Evolutionary conservation across 805 yeast genomes (phyloP).

Genomic region (Blastobotrys robertii): DNA sequence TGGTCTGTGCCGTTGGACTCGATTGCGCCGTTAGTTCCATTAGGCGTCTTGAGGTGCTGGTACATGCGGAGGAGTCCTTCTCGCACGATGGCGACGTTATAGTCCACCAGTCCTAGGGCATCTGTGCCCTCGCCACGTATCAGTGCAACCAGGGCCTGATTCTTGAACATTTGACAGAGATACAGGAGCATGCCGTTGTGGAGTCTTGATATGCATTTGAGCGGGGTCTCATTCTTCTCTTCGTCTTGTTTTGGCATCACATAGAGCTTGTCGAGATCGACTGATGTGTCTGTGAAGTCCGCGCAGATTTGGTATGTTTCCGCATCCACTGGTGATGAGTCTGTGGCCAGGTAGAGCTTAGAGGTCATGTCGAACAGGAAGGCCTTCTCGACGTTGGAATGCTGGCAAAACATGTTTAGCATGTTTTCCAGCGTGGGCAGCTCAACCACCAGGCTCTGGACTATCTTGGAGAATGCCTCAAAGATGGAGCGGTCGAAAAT

Average conservation of each 20-base stretch:
- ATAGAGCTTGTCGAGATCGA: constrained; percentile 56
- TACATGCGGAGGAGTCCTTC: constrained; percentile 47
- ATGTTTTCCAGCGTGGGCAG: constrained; percentile 79
- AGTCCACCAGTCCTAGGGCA: constrained; percentile 65
- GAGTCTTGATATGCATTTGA: constrained; percentile 62
- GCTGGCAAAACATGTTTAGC: constrained; percentile 80
- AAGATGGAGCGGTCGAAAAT: constrained; percentile 93
- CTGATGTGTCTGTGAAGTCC: constrained; percentile 89
- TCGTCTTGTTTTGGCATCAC: constrained; percentile 7
- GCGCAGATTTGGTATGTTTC: constrained; percentile 96
- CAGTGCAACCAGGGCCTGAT: constrained; percentile 82
- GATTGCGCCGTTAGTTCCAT: too few relatives aligned
- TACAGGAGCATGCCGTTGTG: constrained; percentile 80
- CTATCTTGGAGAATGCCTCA: constrained; percentile 89
- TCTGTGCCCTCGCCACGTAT: constrained; percentile 55
- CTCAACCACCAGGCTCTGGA: constrained; percentile 84
- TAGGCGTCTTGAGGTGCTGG: neutral
- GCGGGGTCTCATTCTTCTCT: constrained; percentile 10
- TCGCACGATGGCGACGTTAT: constrained; percentile 75
- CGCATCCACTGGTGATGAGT: constrained; percentile 89
- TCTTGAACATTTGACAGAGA: constrained; percentile 85
- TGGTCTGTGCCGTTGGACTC: too few relatives aligned
- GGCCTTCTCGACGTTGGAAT: constrained; percentile 85
- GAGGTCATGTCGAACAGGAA: constrained; percentile 86
- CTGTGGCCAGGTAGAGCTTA: constrained; percentile 92